Percentiles rank a stretch among this genome's conserved stretches.
Evolutionary conservation across 495 filamentous ascomycete genomes (phyloP).

Genomic region (Aspergillus biplanus): DNA sequence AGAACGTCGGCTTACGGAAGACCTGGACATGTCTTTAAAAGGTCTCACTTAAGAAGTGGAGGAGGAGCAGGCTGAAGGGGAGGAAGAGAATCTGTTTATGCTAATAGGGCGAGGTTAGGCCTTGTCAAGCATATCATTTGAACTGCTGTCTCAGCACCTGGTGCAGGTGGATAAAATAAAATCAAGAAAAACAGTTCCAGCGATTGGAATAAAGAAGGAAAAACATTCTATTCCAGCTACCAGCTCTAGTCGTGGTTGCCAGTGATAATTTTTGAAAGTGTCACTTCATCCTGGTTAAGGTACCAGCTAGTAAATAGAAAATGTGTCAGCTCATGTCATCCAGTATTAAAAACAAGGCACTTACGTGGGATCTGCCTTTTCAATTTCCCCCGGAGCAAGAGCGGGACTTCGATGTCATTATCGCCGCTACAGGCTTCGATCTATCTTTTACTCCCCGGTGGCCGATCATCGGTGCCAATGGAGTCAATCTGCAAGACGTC

Average conservation of each 20-base stretch:
- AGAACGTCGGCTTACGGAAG: too few relatives aligned
- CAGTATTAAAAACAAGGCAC: not conserved
- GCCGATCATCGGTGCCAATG: conserved; percentile 1
- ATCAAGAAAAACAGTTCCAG: too few relatives aligned
- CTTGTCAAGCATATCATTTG: too few relatives aligned
- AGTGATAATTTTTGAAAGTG: not conserved
- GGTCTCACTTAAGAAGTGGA: too few relatives aligned
- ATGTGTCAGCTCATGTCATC: not conserved
- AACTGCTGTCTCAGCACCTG: too few relatives aligned
- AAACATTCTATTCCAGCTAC: not conserved
- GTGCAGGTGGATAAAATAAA: too few relatives aligned
- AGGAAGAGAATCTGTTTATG: too few relatives aligned
- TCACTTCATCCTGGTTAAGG: not conserved
- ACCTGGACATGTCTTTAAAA: too few relatives aligned
- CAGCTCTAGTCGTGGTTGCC: not conserved
- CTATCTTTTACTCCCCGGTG: not conserved
- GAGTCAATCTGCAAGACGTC: conserved; percentile 4
- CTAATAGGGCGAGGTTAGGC: too few relatives aligned
- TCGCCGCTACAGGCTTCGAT: conserved; percentile 9
- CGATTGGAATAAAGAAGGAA: too few relatives aligned
- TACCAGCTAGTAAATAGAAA: not conserved
- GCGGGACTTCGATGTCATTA: conserved; percentile 7
- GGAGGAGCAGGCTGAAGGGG: too few relatives aligned
- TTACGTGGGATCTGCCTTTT: not conserved
- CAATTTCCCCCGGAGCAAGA: not conserved